Percentiles rank a stretch among this genome's conserved stretches.
phyloP scores from a whole-genome alignment of 805 yeast species.

The Kazachstania psychrophila region DNA sequence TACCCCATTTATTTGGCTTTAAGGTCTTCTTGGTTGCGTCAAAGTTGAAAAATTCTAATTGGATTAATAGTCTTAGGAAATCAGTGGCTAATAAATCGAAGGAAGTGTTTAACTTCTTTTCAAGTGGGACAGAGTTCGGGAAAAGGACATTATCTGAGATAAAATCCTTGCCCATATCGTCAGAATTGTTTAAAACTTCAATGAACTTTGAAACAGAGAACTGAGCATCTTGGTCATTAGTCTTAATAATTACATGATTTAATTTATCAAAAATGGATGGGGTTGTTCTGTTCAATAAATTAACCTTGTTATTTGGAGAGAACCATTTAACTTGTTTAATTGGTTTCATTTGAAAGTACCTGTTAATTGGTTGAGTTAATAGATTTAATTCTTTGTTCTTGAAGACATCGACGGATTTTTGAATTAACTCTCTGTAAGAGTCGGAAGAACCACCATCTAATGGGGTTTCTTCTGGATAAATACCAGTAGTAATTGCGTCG shows the following conservation, averaged over 20 bases:
- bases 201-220: slow-evolving; percentile 28
- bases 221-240: slow-evolving; percentile 13
- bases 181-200: slow-evolving; percentile 16
- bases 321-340: slow-evolving; percentile 50
- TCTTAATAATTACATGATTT: slow-evolving; percentile 28
- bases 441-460: slow-evolving; percentile 52
- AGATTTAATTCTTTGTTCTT: slow-evolving; percentile 58
- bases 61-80: slow-evolving; percentile 42
- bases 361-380: slow-evolving; percentile 61
- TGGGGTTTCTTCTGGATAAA: slow-evolving; percentile 53
- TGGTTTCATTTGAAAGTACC: slow-evolving; percentile 75
- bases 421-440: slow-evolving; percentile 49
- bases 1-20: slow-evolving; percentile 45
- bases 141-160: slow-evolving; percentile 25
- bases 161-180: slow-evolving; percentile 28
- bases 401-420: slow-evolving; percentile 36
- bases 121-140: slow-evolving; percentile 25
- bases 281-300: slow-evolving; percentile 42
- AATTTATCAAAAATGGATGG: slow-evolving; percentile 44
- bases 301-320: slow-evolving; percentile 32
- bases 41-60: slow-evolving; percentile 40
- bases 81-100: slow-evolving; percentile 52
- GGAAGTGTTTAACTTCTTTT: slow-evolving; percentile 32
- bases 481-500: slow-evolving; percentile 59
- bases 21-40: slow-evolving; percentile 29